Conservation (phyloP, 345 rosid species). For the Punica granatum region DNA sequence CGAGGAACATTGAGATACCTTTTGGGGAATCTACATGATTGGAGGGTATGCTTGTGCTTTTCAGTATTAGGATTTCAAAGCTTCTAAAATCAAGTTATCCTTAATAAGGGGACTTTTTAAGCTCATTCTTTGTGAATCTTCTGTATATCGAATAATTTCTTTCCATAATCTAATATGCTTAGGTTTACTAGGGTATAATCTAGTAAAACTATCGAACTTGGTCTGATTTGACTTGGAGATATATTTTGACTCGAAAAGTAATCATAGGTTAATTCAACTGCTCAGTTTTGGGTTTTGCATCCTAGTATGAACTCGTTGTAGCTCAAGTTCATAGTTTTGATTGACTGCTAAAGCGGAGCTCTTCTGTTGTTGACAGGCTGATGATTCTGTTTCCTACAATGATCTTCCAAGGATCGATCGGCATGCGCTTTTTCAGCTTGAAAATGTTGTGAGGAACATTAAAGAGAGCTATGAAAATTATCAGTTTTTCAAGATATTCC, state of each 20-base stretch:
- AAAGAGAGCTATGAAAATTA: constrained; percentile 70
- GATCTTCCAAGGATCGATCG: constrained; percentile 86
- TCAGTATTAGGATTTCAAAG: neutral
- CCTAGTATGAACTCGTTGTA: neutral
- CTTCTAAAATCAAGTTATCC: neutral
- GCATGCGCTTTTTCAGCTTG: constrained; percentile 84
- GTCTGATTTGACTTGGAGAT: neutral
- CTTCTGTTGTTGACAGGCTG: constrained; percentile 54
- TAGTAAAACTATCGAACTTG: neutral
- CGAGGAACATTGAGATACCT: constrained; percentile 91
- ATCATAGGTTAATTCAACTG: neutral
- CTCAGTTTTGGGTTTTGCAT: neutral
- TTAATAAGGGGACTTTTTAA: neutral
- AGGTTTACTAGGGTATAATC: neutral
- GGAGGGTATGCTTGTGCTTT: constrained; percentile 49
- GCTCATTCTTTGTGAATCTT: neutral
- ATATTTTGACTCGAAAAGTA: no score
- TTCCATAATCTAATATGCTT: neutral
- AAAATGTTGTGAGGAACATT: constrained; percentile 67
- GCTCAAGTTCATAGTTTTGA: neutral
- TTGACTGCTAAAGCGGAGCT: neutral
- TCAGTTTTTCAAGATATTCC: constrained; percentile 87
- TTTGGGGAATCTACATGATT: constrained; percentile 90
- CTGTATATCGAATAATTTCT: neutral
- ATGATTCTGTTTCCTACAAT: constrained; percentile 55